Percentiles rank a stretch among this genome's conserved stretches.
phyloP scores from a whole-genome alignment of 345 rosid species.

The Raphanus raphanistrum region DNA sequence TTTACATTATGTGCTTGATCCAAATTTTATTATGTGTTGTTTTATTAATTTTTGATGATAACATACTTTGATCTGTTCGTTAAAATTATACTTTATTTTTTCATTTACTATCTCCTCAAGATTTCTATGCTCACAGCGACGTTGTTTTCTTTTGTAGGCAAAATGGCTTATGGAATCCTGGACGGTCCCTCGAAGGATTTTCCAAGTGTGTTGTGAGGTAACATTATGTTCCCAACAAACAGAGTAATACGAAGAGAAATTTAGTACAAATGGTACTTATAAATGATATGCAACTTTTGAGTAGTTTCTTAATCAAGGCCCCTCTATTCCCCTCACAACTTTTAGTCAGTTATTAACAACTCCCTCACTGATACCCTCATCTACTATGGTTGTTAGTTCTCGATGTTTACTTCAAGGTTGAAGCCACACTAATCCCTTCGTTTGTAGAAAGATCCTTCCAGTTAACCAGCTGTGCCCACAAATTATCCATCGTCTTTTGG shows the following conservation, averaged over 20 bases:
- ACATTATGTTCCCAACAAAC: neutral
- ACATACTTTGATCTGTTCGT: neutral
- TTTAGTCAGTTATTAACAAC: neutral
- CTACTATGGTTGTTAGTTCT: constrained; percentile 8
- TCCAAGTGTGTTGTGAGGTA: constrained; percentile 95
- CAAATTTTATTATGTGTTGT: too few relatives aligned
- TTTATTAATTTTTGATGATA: constrained; percentile 1
- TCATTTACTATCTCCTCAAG: constrained; percentile 9
- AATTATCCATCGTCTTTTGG: constrained; percentile 1
- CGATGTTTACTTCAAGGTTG: constrained; percentile 14
- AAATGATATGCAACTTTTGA: too few relatives aligned
- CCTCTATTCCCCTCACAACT: constrained; percentile 13
- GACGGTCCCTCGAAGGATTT: constrained; percentile 77
- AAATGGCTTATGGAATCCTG: constrained; percentile 91
- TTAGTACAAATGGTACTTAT: too few relatives aligned
- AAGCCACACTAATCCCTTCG: constrained; percentile 13
- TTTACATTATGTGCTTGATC: constrained; percentile 4
- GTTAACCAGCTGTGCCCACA: constrained; percentile 25
- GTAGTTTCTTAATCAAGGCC: neutral
- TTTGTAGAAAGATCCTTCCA: constrained; percentile 3
- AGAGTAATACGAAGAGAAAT: too few relatives aligned
- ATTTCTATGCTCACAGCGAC: constrained; percentile 18
- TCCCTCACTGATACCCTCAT: constrained; percentile 19
- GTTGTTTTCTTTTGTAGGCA: constrained; percentile 49
- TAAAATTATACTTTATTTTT: neutral